Percentiles rank a stretch among this genome's conserved stretches.
These are phyloP conservation scores for Fusarium sp. DNA, from an alignment of 2,329 filamentous ascomycete genomes.

Conservation along the genomic window DNA sequence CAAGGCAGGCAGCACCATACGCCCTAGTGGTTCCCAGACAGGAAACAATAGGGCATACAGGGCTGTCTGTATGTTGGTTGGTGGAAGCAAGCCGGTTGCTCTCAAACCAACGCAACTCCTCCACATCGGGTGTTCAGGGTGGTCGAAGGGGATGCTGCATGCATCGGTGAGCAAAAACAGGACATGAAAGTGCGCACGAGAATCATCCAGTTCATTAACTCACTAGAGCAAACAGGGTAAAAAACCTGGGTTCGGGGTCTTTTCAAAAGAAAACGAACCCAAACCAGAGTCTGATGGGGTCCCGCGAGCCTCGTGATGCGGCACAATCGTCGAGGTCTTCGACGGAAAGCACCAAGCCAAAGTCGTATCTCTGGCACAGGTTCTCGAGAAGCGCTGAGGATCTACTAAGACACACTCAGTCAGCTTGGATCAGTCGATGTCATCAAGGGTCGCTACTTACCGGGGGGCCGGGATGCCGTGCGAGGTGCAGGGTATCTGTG, in stretches of 20 bases:
- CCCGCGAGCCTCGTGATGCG: not conserved
- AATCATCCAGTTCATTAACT: not conserved
- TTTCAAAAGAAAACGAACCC: not conserved
- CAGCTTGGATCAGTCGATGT: not conserved
- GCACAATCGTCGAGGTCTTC: no score
- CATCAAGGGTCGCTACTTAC: not conserved
- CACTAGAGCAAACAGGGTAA: not conserved
- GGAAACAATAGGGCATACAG: no score
- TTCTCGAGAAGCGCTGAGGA: not conserved
- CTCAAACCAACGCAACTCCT: not conserved
- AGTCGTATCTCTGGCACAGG: not conserved
- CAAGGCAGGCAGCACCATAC: no score
- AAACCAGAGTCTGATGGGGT: not conserved
- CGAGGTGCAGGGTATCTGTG: no score
- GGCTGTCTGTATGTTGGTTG: no score
- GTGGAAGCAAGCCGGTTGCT: not conserved
- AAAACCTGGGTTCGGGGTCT: no score
- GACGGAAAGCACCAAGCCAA: not conserved
- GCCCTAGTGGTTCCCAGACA: no score
- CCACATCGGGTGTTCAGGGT: not conserved
- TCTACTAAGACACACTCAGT: not conserved
- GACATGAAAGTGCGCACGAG: not conserved
- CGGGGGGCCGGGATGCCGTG: no score
- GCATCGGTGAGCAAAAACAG: not conserved
- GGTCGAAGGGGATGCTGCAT: not conserved